These are phyloP conservation scores for Stephania japonica DNA, from an alignment of 164 flowering plant genomes.

Conservation along the genomic window DNA sequence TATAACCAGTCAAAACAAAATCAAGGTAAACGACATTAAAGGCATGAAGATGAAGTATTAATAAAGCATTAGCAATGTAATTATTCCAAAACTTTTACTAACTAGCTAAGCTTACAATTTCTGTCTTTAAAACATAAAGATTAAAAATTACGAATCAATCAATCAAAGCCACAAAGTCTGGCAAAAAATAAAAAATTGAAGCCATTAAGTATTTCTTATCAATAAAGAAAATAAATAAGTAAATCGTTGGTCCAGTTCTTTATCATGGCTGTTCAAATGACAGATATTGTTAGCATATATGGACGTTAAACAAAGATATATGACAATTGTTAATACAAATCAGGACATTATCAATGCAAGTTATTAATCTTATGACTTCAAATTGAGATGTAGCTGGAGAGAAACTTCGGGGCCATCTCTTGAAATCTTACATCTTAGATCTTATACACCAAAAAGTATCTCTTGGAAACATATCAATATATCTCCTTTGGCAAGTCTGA, in stretches of 20 bases:
- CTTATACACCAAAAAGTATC: not conserved
- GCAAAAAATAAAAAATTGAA: too few relatives aligned
- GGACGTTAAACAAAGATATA: not conserved
- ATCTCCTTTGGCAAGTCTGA: not conserved
- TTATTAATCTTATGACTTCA: too few relatives aligned
- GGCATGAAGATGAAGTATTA: not conserved
- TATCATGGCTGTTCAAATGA: too few relatives aligned
- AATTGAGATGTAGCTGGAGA: not conserved
- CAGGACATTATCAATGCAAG: not conserved
- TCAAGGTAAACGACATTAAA: not conserved
- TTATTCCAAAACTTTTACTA: not conserved
- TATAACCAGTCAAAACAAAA: not conserved
- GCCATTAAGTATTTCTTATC: too few relatives aligned
- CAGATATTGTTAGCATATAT: not conserved
- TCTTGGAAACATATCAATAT: not conserved
- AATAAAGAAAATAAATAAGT: too few relatives aligned
- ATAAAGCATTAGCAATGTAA: not conserved
- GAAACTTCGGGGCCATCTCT: not conserved
- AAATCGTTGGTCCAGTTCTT: too few relatives aligned
- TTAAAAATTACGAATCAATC: too few relatives aligned
- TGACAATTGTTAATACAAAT: not conserved
- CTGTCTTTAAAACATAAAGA: too few relatives aligned
- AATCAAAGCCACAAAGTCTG: too few relatives aligned
- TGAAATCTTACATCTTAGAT: not conserved
- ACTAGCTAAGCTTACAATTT: not conserved